Conservation (phyloP, 192 early-diverging fungal genomes). For the Rhizophagus sp. region DNA sequence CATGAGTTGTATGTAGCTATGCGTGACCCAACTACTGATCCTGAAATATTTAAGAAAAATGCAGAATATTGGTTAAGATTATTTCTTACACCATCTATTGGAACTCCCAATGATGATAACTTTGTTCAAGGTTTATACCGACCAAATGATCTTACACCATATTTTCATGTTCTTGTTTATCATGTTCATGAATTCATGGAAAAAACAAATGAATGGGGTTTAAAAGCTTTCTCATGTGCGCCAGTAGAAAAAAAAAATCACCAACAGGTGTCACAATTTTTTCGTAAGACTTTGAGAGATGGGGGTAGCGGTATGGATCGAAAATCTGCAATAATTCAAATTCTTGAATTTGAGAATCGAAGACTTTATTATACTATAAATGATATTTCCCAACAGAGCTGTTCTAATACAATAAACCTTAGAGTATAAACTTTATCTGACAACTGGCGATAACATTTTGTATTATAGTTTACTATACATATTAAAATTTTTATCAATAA, state of each 20-base stretch:
- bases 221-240: no score
- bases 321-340: slow-evolving; percentile 1
- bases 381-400: no score
- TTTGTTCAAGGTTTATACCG: no score
- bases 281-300: no score
- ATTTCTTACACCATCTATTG: background rate
- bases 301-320: background rate
- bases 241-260: no score
- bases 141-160: background rate
- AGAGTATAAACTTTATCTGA: no score
- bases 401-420: no score
- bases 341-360: background rate
- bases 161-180: background rate
- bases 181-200: background rate
- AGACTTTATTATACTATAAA: background rate
- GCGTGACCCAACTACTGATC: background rate
- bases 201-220: no score
- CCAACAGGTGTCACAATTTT: no score
- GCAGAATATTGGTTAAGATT: background rate
- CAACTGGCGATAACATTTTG: no score
- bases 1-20: background rate
- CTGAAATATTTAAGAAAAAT: background rate
- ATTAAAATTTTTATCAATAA: no score
- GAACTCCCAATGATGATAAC: background rate
- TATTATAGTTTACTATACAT: no score